These are phyloP conservation scores for Gypsophila paniculata DNA, from an alignment of 179 eudicot genomes.

Conservation along the genomic window DNA sequence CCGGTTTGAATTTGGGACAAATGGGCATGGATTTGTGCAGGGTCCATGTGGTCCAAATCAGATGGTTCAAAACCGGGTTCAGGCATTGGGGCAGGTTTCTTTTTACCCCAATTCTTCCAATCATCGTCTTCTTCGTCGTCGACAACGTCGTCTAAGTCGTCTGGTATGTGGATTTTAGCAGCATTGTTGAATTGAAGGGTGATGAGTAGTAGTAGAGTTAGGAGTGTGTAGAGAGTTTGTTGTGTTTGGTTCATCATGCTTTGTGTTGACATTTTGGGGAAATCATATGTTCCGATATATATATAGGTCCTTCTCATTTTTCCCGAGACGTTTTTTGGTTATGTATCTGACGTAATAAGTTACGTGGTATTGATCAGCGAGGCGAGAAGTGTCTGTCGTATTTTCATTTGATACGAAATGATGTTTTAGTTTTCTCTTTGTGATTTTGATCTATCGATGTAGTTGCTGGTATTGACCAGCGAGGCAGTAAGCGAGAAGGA, in stretches of 20 bases:
- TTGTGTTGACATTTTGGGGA: too few relatives aligned
- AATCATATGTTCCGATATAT: too few relatives aligned
- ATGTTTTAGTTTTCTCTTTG: too few relatives aligned
- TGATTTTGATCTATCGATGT: too few relatives aligned
- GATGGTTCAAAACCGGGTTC: slow-evolving; percentile 47
- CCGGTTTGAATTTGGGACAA: slow-evolving; percentile 56
- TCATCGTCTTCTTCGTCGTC: slow-evolving; percentile 89
- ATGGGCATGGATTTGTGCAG: slow-evolving; percentile 50
- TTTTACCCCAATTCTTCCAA: slow-evolving; percentile 79
- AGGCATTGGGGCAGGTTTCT: slow-evolving; percentile 27
- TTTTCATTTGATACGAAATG: too few relatives aligned
- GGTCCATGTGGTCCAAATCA: slow-evolving; percentile 56
- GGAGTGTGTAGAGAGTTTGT: slow-evolving; percentile 6
- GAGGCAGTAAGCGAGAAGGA: too few relatives aligned
- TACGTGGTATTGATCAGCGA: too few relatives aligned
- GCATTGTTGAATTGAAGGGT: slow-evolving; percentile 36
- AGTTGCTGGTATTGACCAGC: too few relatives aligned
- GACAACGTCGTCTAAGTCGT: slow-evolving; percentile 73
- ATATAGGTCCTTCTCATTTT: too few relatives aligned
- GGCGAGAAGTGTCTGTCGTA: too few relatives aligned
- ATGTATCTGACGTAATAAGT: too few relatives aligned
- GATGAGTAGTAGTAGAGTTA: slow-evolving; percentile 24
- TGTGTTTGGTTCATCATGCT: slow-evolving; percentile 31
- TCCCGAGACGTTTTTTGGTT: too few relatives aligned
- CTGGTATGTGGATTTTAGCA: slow-evolving; percentile 61